These are phyloP conservation scores for Arthroderma uncinatum DNA, from an alignment of 2,329 filamentous ascomycete genomes.

Conservation along the genomic window DNA sequence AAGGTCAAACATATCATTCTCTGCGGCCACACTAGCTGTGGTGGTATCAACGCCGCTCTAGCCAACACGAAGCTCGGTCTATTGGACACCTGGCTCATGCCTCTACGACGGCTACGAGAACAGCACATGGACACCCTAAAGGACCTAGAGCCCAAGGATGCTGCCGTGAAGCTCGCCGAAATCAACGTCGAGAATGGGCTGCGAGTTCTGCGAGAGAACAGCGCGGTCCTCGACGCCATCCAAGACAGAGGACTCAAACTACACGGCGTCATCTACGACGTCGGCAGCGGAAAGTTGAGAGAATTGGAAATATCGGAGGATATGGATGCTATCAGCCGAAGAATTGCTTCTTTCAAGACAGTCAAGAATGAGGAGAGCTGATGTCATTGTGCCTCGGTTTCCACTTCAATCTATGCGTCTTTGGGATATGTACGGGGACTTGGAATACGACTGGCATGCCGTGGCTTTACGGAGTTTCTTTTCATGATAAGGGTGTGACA, in stretches of 20 bases:
- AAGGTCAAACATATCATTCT: conserved; percentile 54
- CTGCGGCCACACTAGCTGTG: conserved; percentile 51
- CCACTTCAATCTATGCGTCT: not conserved
- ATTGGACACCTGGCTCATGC: conserved; percentile 52
- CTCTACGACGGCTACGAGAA: conserved; percentile 44
- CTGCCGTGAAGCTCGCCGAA: conserved; percentile 56
- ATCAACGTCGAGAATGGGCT: conserved; percentile 64
- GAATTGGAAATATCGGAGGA: conserved; percentile 40
- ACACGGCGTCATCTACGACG: conserved; percentile 68
- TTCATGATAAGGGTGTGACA: not conserved
- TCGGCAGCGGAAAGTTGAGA: conserved; percentile 44
- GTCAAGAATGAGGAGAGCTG: conserved; percentile 8
- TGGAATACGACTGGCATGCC: not conserved
- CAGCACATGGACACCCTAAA: conserved; percentile 43
- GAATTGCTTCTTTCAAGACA: conserved; percentile 33
- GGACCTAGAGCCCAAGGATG: conserved; percentile 37
- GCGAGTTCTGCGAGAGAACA: conserved; percentile 56
- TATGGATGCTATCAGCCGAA: conserved; percentile 29
- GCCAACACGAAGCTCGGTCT: conserved; percentile 47
- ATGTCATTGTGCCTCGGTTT: not conserved
- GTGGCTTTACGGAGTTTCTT: not conserved
- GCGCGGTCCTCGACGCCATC: conserved; percentile 58
- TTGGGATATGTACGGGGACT: not conserved
- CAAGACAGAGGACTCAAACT: conserved; percentile 58
- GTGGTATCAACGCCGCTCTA: conserved; percentile 46